Evolutionary conservation across 2,329 filamentous ascomycete species (phyloP), one percentile per base, ranked within the genome.

Genomic region (Diaporthe sp.): DNA sequence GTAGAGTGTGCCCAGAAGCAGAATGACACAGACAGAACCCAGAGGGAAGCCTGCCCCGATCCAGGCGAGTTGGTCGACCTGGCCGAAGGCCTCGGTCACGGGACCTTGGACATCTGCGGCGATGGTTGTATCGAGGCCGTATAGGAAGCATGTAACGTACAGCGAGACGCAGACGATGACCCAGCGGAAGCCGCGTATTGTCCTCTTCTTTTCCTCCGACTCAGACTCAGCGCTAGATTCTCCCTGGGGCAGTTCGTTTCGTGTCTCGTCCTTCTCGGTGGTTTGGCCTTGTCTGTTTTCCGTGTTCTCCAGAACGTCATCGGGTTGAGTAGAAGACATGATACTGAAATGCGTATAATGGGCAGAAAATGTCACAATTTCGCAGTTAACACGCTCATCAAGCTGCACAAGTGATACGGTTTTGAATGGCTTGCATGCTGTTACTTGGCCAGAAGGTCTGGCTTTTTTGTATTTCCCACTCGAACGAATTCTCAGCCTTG

Each of bases 31-130:
- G 0, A 83, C 82, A 1, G 84, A 84, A 1, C 85, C 85, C 8
- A 89, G 81, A 0, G 85, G 78, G 73, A 88, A 85, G 9, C 77
- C 79, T 1, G 78, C 78, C 9, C 79, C 79, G 5, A 88, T 79
- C 86, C 86, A 88, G 2, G 82, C 79, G 9, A 88, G 80, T 53
- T 85, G 83, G 5, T 81, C 77, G 22, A 85, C 78, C 1, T 81
- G 76, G 17, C 81, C 79, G 70, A 87, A 86, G 0, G 79, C 76
- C 31, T 81, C 78, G 3, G 85, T 79, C 22, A 87, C 84, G 4
- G 79, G 76, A 1, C 83, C 84, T 72, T 88, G 85, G 13, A 88
- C 82, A 76, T 87, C 85, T n/a, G 87, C 87, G 1, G 86, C 82
- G 75, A 88, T 86, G 6, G 74, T 77, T 15, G 71, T 76, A 25